phyloP scores from a whole-genome alignment of 164 flowering plant genomes.

The Buxus sempervirens region DNA sequence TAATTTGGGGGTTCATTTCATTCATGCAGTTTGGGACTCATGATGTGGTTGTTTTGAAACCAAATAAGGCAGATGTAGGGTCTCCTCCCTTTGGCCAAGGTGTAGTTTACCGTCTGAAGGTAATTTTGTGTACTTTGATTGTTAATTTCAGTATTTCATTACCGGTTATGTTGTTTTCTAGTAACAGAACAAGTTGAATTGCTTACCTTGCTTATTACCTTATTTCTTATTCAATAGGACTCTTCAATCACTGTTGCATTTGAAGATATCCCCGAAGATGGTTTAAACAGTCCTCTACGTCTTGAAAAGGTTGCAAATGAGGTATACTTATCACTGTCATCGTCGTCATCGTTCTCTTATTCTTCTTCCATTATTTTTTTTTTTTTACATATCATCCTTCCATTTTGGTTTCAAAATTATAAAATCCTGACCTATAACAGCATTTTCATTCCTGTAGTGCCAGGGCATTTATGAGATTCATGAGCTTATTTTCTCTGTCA shows the following conservation, averaged over 20 bases:
- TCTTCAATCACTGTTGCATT: slow-evolving; percentile 91
- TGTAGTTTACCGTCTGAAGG: slow-evolving; percentile 94
- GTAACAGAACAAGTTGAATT: not conserved
- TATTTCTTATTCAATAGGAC: slow-evolving; percentile 42
- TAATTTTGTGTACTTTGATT: too few species aligned
- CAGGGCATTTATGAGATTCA: too few species aligned
- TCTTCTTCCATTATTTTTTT: not conserved
- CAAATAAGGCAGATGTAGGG: slow-evolving; percentile 84
- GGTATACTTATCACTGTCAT: slow-evolving; percentile 33
- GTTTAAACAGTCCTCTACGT: slow-evolving; percentile 78
- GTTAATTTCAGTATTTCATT: not conserved
- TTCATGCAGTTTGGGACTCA: slow-evolving; percentile 82
- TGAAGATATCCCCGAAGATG: slow-evolving; percentile 97
- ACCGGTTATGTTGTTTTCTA: not conserved
- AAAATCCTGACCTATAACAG: too few species aligned
- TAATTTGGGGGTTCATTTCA: not conserved
- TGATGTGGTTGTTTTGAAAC: slow-evolving; percentile 89
- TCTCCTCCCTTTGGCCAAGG: slow-evolving; percentile 96
- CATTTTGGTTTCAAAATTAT: not conserved
- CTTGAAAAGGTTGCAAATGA: slow-evolving; percentile 97
- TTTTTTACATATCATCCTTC: not conserved
- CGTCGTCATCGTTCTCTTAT: not conserved
- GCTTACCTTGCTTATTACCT: too few species aligned
- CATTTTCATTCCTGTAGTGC: not conserved
- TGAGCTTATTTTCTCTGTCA: not conserved